These are phyloP conservation scores for Taphrina sp. DNA, from an alignment of 1,139 yeast genomes.

Conservation along the genomic window DNA sequence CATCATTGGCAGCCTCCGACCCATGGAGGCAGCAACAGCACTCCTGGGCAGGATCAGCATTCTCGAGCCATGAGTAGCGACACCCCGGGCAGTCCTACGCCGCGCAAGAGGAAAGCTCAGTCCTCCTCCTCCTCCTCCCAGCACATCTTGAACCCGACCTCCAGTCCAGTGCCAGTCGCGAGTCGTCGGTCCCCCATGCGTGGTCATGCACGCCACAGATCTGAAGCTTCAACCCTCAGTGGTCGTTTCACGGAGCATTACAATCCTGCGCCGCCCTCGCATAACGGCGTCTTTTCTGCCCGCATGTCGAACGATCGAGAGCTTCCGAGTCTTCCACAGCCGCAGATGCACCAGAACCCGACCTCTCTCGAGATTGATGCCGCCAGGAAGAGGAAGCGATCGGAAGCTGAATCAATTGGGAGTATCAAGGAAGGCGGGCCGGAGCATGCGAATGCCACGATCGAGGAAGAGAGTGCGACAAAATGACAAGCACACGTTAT, in stretches of 20 bases:
- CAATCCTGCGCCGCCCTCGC: background rate
- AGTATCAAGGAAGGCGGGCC: constrained; percentile 4
- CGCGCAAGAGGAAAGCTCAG: constrained; percentile 20
- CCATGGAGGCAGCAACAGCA: background rate
- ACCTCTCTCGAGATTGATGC: constrained; percentile 18
- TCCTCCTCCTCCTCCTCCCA: background rate
- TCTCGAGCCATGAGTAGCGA: background rate
- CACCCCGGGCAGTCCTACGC: constrained; percentile 21
- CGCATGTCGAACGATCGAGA: constrained; percentile 31
- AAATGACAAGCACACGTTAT: background rate
- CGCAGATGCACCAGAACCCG: background rate
- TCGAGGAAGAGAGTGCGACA: background rate
- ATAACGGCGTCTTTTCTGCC: constrained; percentile 9
- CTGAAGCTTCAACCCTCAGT: constrained; percentile 24
- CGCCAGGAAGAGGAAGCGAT: constrained; percentile 25
- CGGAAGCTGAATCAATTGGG: too few species aligned
- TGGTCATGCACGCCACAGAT: constrained; percentile 30
- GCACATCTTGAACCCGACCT: constrained; percentile 7
- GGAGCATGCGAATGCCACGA: constrained; percentile 7
- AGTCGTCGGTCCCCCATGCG: constrained; percentile 12
- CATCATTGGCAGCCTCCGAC: constrained; percentile 31
- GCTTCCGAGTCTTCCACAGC: background rate
- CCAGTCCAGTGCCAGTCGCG: constrained; percentile 1
- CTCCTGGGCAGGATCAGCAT: background rate
- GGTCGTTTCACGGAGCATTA: constrained; percentile 17